Percentiles rank a stretch among this genome's conserved stretches.
These are phyloP conservation scores for Penicillium brevicompactum DNA, from an alignment of 2,329 filamentous ascomycete species.

Conservation along the genomic window DNA sequence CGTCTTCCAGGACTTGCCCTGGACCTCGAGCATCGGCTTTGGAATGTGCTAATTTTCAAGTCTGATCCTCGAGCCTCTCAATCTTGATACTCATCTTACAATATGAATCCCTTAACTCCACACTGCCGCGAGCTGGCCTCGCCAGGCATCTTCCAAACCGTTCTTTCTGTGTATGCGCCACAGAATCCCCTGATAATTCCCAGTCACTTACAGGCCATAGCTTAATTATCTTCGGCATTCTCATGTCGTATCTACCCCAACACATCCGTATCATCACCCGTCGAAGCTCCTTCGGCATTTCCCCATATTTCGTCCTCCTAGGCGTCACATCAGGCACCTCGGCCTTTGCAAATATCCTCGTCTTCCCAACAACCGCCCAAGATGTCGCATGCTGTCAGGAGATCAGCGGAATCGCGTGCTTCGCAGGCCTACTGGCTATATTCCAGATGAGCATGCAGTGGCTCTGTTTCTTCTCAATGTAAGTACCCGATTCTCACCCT, in stretches of 20 bases:
- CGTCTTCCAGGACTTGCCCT: too few relatives aligned
- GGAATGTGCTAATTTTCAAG: too few relatives aligned
- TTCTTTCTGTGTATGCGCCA: slow-evolving; percentile 21
- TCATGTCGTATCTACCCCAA: slow-evolving; percentile 92
- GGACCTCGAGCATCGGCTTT: too few relatives aligned
- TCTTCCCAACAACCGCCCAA: slow-evolving; percentile 76
- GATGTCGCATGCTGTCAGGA: slow-evolving; percentile 86
- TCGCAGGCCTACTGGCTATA: slow-evolving; percentile 82
- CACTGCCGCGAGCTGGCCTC: slow-evolving; percentile 56
- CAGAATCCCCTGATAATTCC: neutral
- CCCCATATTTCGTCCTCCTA: slow-evolving; percentile 92
- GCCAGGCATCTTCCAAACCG: slow-evolving; percentile 46
- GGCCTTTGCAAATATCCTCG: slow-evolving; percentile 88
- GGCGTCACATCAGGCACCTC: slow-evolving; percentile 87
- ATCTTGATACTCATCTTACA: too few relatives aligned
- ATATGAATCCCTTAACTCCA: slow-evolving; percentile 28
- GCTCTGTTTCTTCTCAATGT: slow-evolving; percentile 92
- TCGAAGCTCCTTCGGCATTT: slow-evolving; percentile 88
- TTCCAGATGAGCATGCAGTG: slow-evolving; percentile 90
- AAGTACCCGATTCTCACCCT: slow-evolving; percentile 36
- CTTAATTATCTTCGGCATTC: slow-evolving; percentile 81
- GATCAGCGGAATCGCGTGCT: slow-evolving; percentile 79
- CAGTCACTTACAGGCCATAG: slow-evolving; percentile 35
- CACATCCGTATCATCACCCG: slow-evolving; percentile 87
- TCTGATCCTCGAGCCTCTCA: too few relatives aligned